These are phyloP conservation scores for Phialocephala sp. DNA, from an alignment of 2,329 filamentous ascomycete species.

Conservation along the genomic window DNA sequence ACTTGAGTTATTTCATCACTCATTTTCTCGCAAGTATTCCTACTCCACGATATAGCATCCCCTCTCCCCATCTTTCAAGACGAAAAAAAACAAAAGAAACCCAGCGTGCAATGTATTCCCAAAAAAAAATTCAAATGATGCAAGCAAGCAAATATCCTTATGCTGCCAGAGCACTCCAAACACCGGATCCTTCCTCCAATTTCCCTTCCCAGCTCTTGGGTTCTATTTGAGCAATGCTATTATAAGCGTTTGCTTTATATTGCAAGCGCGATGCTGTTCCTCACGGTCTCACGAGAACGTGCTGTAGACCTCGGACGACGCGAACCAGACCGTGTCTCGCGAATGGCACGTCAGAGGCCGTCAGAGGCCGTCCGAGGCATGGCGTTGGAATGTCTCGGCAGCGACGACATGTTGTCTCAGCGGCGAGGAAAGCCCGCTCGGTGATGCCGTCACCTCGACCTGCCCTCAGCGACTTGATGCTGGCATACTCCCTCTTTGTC, in stretches of 20 bases:
- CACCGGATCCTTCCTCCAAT: conserved; percentile 1
- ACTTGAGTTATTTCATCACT: conserved; percentile 2
- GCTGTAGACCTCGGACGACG: background rate
- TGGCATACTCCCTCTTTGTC: background rate
- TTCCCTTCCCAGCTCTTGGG: background rate
- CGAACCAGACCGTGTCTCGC: background rate
- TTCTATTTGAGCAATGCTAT: background rate
- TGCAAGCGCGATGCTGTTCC: background rate
- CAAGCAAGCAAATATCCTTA: conserved; percentile 1
- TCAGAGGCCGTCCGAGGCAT: background rate
- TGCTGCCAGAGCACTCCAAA: conserved; percentile 11
- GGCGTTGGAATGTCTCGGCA: background rate
- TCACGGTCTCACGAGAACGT: background rate
- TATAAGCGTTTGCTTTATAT: background rate
- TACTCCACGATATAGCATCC: too few relatives aligned
- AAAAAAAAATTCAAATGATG: background rate
- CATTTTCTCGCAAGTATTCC: background rate
- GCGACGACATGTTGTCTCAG: background rate
- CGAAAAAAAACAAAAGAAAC: background rate
- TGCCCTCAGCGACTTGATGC: conserved; percentile 9
- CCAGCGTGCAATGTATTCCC: background rate
- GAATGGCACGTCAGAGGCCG: background rate
- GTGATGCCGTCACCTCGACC: background rate
- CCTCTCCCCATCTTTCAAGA: background rate
- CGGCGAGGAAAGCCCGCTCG: background rate